These are phyloP conservation scores for Inga oerstediana DNA, from an alignment of 306 rosid species.

Conservation along the genomic window DNA sequence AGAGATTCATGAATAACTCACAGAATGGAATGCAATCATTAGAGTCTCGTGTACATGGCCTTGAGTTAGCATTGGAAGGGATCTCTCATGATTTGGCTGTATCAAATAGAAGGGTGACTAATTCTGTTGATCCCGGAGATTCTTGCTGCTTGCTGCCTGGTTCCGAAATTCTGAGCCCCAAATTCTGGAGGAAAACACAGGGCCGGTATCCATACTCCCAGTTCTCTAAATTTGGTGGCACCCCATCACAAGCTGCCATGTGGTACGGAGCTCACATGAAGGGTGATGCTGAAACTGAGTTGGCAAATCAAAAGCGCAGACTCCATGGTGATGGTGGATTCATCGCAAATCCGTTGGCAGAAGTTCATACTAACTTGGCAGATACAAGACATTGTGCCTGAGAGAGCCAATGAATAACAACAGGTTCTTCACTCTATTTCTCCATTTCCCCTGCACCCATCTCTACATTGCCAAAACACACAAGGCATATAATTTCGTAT, in stretches of 20 bases:
- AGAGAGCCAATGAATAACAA: conserved; percentile 30
- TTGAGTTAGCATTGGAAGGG: conserved; percentile 90
- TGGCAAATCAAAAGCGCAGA: conserved; percentile 51
- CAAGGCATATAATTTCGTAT: not conserved
- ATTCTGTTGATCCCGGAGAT: conserved; percentile 40
- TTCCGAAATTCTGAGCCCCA: conserved; percentile 79
- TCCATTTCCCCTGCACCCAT: not conserved
- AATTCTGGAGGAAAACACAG: conserved; percentile 81
- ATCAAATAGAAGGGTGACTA: conserved; percentile 80
- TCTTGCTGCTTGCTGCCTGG: conserved; percentile 84
- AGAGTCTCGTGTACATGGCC: conserved; percentile 97
- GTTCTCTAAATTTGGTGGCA: conserved; percentile 49
- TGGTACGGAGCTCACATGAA: conserved; percentile 40
- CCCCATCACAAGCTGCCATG: conserved; percentile 50
- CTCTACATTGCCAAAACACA: conserved; percentile 1
- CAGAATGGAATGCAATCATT: conserved; percentile 87
- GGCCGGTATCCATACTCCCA: conserved; percentile 53
- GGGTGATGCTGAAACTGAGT: conserved; percentile 47
- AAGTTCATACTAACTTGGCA: conserved; percentile 53
- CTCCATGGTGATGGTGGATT: conserved; percentile 69
- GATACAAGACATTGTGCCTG: conserved; percentile 30
- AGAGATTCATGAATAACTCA: conserved; percentile 96
- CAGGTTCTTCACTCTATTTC: conserved; percentile 40
- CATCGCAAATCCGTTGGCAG: conserved; percentile 86
- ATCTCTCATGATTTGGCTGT: conserved; percentile 89